A percentile compares a stretch with the other conserved stretches of the same genome.
Conservation (phyloP, 352 stramenopile genomes). For the Elongisporangium undulatum region DNA sequence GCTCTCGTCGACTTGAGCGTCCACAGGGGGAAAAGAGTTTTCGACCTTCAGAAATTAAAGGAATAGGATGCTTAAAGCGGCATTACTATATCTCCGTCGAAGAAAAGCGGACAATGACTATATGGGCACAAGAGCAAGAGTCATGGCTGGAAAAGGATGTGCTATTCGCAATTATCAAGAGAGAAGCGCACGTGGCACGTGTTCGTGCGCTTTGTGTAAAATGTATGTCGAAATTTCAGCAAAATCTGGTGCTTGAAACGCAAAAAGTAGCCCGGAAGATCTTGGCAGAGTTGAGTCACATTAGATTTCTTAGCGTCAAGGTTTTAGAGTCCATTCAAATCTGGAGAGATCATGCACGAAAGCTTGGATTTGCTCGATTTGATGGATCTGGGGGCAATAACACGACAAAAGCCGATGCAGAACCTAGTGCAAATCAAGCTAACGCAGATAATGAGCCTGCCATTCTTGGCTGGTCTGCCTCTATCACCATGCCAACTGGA, state of each 20-base stretch:
- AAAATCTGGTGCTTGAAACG: constrained; percentile 48
- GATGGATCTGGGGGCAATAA: constrained; percentile 10
- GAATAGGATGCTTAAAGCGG: constrained; percentile 55
- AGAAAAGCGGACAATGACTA: constrained; percentile 53
- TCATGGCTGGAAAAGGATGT: constrained; percentile 62
- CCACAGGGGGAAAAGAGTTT: background rate
- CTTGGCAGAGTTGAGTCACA: constrained; percentile 38
- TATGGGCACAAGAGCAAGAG: constrained; percentile 60
- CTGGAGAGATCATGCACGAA: constrained; percentile 51
- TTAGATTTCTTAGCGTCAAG: constrained; percentile 66
- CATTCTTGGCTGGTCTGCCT: constrained; percentile 57
- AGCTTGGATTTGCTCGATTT: constrained; percentile 42
- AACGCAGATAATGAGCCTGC: constrained; percentile 13
- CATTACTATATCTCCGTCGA: constrained; percentile 72
- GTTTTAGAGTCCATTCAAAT: constrained; percentile 61
- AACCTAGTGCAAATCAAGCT: background rate
- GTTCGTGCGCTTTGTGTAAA: constrained; percentile 29
- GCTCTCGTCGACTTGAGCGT: constrained; percentile 11
- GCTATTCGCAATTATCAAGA: constrained; percentile 45
- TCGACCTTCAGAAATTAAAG: background rate
- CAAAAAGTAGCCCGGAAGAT: constrained; percentile 27
- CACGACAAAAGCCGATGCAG: background rate
- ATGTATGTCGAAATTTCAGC: constrained; percentile 65
- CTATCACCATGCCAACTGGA: constrained; percentile 63
- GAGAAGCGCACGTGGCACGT: constrained; percentile 50